Conservation (phyloP, 257 asterid species). For the Rauvolfia tetraphylla region DNA sequence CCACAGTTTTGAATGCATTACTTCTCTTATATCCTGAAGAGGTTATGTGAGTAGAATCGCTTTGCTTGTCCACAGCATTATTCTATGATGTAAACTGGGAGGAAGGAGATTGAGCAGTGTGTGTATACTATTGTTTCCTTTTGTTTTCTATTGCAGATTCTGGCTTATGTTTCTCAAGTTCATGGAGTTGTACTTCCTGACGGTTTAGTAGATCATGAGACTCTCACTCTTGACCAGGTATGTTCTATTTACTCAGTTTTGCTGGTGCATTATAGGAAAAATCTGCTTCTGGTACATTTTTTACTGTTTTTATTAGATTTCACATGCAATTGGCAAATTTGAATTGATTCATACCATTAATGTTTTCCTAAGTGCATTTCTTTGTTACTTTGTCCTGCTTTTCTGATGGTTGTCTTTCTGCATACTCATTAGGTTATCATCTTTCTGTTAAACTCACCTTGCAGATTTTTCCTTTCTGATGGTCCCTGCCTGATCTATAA, state of each 20-base stretch:
- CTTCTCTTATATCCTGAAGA: background rate
- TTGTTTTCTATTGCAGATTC: slow-evolving; percentile 50
- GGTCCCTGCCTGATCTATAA: background rate
- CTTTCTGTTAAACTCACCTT: background rate
- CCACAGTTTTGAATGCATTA: slow-evolving; percentile 1
- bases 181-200: slow-evolving; percentile 85
- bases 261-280: background rate
- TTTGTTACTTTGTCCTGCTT: background rate
- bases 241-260: slow-evolving; percentile 1
- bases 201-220: slow-evolving; percentile 61
- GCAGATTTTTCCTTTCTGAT: background rate
- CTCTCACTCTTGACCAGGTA: slow-evolving; percentile 80
- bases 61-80: background rate
- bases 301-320: background rate
- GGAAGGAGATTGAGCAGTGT: background rate
- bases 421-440: background rate
- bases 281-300: slow-evolving; percentile 1
- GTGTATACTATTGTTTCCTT: background rate
- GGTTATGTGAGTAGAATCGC: background rate
- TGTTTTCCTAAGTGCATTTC: background rate
- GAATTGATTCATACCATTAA: background rate
- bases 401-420: background rate
- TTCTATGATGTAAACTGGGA: background rate
- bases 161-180: slow-evolving; percentile 96
- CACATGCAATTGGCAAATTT: background rate